Percentiles rank a stretch among this genome's conserved stretches.
These are phyloP conservation scores for Neonectria punicea DNA, from an alignment of 2,329 filamentous ascomycete species.

Conservation along the genomic window DNA sequence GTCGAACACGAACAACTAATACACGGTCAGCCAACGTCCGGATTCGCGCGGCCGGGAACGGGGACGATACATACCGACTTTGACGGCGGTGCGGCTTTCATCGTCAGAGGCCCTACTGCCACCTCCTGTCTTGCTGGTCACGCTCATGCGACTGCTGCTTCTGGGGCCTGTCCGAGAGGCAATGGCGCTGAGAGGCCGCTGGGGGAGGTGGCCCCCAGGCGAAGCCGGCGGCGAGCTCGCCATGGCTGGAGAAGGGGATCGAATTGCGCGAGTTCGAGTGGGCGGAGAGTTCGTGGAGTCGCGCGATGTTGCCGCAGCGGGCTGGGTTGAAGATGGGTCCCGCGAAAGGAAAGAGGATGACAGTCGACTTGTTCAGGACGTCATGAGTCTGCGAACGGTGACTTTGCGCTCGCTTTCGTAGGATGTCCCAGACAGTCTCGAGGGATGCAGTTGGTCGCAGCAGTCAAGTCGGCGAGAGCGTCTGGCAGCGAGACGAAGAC, in stretches of 20 bases:
- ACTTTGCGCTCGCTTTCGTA: slow-evolving; percentile 18
- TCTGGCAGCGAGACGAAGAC: slow-evolving; percentile 21
- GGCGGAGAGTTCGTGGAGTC: slow-evolving; percentile 20
- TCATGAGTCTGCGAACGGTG: slow-evolving; percentile 40
- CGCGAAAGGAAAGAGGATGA: slow-evolving; percentile 30
- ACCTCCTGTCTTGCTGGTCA: slow-evolving; percentile 78
- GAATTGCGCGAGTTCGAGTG: slow-evolving; percentile 17
- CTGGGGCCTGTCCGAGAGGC: slow-evolving; percentile 73
- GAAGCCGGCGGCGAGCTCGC: slow-evolving; percentile 77
- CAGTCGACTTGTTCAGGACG: slow-evolving; percentile 34
- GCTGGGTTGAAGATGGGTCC: slow-evolving; percentile 29
- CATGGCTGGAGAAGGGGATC: slow-evolving; percentile 57
- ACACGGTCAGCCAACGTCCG: slow-evolving; percentile 5
- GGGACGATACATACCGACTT: slow-evolving; percentile 82
- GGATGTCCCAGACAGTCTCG: slow-evolving; percentile 37
- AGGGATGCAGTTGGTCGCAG: slow-evolving; percentile 26
- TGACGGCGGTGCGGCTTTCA: slow-evolving; percentile 89
- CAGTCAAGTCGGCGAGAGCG: slow-evolving; percentile 29
- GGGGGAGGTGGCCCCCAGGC: slow-evolving; percentile 61
- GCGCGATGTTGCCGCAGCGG: slow-evolving; percentile 29
- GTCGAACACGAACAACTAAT: slow-evolving; percentile 90
- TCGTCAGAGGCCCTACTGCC: slow-evolving; percentile 90
- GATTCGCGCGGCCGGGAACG: not conserved
- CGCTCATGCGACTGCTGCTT: slow-evolving; percentile 88
- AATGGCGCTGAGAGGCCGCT: slow-evolving; percentile 84